Base-by-base conservation (phyloP, 345 rosid genomes). In the Psidium guajava region DNA sequence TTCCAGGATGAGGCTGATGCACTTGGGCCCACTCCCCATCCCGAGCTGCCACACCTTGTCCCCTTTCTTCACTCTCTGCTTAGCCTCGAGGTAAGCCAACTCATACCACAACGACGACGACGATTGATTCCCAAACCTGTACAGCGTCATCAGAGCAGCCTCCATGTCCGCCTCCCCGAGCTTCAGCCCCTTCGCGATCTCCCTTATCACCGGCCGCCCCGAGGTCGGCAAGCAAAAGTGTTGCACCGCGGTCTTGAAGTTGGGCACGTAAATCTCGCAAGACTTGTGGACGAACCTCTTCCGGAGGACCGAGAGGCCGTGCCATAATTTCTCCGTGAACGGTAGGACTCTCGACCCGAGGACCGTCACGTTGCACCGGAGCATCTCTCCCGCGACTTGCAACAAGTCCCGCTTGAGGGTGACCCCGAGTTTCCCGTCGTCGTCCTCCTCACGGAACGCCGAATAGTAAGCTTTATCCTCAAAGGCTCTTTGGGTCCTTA, bases 101-200 rank as follows among this genome's bases (percentile, higher is more conserved):
- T 91, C 93, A 28, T 91, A 93, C 92, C 93, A 92, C 90, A 91
- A 1, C 5, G 93, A 88, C 75, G 93, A 90, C 51, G 96, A 92
- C 13, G 93, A 92, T 82, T 93, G 94, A 85, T 92, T 92, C 12
- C 95, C 94, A 80, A 92, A 93, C 84, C 93, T 91, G 84, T 92
- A 91, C 57, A 92, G 85, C 40, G 94, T 91, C 93, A 91, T 90
- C 64, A 91, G 40, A 32, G 94, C 90, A 54, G 93, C 89, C 86
- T 93, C 95, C 44, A 69, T 81, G 54, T 93, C 93, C 11, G 20
- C 81, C 49, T 86, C 90, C 0, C 85, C 86, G 10, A 93, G 91
- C 86, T 88, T 90, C 49, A 92, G 53, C 49, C 90, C 93, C 88
- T 90, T 92, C 2, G 87, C 92, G 42, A 93, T 87, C 85, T 92